These are phyloP conservation scores for Huntiella decipiens DNA, from an alignment of 2,329 filamentous ascomycete genomes.

Conservation along the genomic window DNA sequence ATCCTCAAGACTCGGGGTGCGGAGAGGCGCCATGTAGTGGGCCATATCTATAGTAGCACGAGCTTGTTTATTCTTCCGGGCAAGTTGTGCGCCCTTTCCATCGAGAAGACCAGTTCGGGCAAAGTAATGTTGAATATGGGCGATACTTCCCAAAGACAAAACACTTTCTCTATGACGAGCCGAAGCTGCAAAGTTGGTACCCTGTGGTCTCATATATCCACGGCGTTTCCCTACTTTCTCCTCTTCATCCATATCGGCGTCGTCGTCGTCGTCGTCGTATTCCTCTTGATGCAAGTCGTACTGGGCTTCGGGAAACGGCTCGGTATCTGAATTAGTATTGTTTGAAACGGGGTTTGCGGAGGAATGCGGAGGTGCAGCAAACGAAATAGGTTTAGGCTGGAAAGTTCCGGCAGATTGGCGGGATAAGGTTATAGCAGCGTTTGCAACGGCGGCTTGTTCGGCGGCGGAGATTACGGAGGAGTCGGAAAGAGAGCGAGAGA, in stretches of 20 bases:
- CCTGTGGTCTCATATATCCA: conserved; percentile 75
- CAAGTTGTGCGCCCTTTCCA: conserved; percentile 74
- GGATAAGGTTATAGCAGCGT: conserved; percentile 9
- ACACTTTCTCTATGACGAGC: conserved; percentile 85
- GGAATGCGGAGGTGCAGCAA: too few species aligned
- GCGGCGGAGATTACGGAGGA: conserved; percentile 39
- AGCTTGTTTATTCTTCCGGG: conserved; percentile 48
- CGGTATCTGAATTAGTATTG: conserved; percentile 3
- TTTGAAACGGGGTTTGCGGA: conserved; percentile 1
- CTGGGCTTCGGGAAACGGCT: conserved; percentile 22
- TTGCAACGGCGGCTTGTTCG: conserved; percentile 29
- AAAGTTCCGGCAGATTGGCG: conserved; percentile 10
- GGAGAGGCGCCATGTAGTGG: conserved; percentile 22
- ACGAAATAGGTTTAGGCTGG: conserved; percentile 6
- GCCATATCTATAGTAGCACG: conserved; percentile 39
- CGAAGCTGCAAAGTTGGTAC: conserved; percentile 76
- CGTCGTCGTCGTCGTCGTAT: conserved; percentile 23
- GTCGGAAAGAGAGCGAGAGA: conserved; percentile 9
- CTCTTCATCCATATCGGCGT: not conserved
- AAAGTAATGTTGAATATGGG: conserved; percentile 96
- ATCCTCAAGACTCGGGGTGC: conserved; percentile 18
- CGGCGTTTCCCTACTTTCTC: conserved; percentile 26
- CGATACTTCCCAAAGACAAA: conserved; percentile 88
- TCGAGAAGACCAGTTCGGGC: conserved; percentile 83
- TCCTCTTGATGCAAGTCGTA: conserved; percentile 19